Conservation (phyloP, 495 filamentous ascomycete species). For the Neurospora sp. region DNA sequence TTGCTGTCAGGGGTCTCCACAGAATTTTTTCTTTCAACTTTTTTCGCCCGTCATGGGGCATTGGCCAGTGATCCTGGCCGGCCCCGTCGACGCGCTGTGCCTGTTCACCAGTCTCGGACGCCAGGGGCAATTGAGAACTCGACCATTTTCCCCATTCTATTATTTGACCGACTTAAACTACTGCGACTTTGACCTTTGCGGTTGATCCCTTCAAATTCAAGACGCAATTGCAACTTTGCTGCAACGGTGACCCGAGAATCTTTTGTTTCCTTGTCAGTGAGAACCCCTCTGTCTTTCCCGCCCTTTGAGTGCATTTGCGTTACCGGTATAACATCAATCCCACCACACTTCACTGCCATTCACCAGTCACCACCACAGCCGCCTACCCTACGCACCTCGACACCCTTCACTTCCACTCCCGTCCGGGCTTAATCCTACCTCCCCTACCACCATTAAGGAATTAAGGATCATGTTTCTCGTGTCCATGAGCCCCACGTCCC, state of each 20-base stretch:
- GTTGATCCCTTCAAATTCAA: not conserved
- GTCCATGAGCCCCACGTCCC: conserved; percentile 1
- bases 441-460: not conserved
- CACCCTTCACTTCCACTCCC: not conserved
- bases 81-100: not conserved
- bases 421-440: not conserved
- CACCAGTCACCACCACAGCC: conserved; percentile 4
- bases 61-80: conserved; percentile 1
- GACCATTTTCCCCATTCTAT: not conserved
- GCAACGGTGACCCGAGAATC: not conserved
- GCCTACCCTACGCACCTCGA: not conserved
- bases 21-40: conserved; percentile 21
- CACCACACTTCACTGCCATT: not conserved
- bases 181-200: not conserved
- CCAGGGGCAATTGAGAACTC: not conserved
- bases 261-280: not conserved
- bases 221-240: not conserved
- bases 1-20: conserved; percentile 13
- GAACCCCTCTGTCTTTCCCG: not conserved
- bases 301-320: not conserved
- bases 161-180: not conserved
- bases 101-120: not conserved
- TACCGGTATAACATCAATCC: not conserved
- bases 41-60: conserved; percentile 11
- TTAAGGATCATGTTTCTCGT: not conserved